Percentiles rank a stretch among this genome's conserved stretches.
phyloP scores from a whole-genome alignment of 371 early-diverging fungal species.

The Massospora cicadina region DNA sequence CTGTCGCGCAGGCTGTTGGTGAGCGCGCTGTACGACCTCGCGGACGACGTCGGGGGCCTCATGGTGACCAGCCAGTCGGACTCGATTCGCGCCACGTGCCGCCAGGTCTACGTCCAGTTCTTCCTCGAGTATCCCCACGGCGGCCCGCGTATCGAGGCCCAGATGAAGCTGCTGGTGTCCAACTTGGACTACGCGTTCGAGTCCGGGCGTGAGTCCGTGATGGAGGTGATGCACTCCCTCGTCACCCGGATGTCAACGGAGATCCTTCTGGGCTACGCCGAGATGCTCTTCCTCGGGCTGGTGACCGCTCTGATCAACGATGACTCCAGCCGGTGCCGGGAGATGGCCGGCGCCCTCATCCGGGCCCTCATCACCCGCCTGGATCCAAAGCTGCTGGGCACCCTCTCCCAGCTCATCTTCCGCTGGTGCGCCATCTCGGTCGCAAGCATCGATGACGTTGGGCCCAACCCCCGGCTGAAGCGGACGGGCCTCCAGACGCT shows the following conservation, averaged over 20 bases:
- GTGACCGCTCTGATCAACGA: slow-evolving; percentile 76
- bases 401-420: slow-evolving; percentile 35
- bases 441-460: neutral
- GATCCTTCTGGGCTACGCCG: slow-evolving; percentile 47
- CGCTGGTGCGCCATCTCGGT: slow-evolving; percentile 46
- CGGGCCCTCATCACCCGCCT: slow-evolving; percentile 39
- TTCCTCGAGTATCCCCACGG: slow-evolving; percentile 89
- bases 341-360: slow-evolving; percentile 62
- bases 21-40: slow-evolving; percentile 78
- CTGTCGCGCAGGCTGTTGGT: slow-evolving; percentile 66
- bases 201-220: slow-evolving; percentile 70
- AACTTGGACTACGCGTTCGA: slow-evolving; percentile 81
- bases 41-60: slow-evolving; percentile 53
- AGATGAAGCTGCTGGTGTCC: slow-evolving; percentile 68
- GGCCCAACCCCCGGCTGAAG: slow-evolving; percentile 22
- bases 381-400: slow-evolving; percentile 28
- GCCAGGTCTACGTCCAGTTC: slow-evolving; percentile 67
- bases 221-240: slow-evolving; percentile 63
- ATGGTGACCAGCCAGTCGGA: slow-evolving; percentile 72
- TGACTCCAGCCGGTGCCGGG: slow-evolving; percentile 73
- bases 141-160: slow-evolving; percentile 46
- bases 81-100: slow-evolving; percentile 64
- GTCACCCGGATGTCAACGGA: slow-evolving; percentile 59
- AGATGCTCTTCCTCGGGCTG: slow-evolving; percentile 67
- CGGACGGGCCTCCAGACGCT: slow-evolving; percentile 68